phyloP scores from a whole-genome alignment of 352 stramenopile species.

The Aphanomyces astaci region DNA sequence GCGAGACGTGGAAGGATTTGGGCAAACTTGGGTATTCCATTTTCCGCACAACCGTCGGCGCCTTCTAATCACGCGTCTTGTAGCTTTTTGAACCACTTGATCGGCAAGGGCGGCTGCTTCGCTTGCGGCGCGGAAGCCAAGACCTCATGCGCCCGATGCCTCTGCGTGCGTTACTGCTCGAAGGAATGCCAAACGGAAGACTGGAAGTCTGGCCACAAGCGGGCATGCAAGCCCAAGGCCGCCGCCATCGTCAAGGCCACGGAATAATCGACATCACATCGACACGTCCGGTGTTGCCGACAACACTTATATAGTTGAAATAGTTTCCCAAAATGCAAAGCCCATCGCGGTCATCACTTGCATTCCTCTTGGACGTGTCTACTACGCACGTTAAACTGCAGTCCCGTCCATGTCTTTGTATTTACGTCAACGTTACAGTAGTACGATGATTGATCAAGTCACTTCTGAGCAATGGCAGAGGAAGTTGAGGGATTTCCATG shows the following conservation, averaged over 20 bases:
- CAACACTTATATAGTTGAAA: background rate
- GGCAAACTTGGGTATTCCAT: slow-evolving; percentile 73
- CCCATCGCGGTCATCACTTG: too few species aligned
- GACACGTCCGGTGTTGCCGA: background rate
- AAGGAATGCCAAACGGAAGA: slow-evolving; percentile 84
- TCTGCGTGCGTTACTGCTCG: slow-evolving; percentile 78
- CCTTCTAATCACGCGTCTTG: background rate
- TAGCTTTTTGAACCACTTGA: slow-evolving; percentile 10
- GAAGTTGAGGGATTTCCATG: too few species aligned
- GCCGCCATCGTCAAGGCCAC: background rate
- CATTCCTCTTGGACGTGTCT: too few species aligned
- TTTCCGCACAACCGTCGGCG: background rate
- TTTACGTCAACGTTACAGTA: too few species aligned
- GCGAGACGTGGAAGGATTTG: slow-evolving; percentile 86
- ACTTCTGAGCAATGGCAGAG: too few species aligned
- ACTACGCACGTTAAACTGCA: too few species aligned
- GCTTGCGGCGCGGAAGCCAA: slow-evolving; percentile 51
- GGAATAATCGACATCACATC: background rate
- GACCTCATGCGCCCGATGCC: slow-evolving; percentile 82
- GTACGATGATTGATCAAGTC: too few species aligned
- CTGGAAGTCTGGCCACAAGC: slow-evolving; percentile 83
- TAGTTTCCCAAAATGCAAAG: background rate
- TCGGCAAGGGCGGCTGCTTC: slow-evolving; percentile 16
- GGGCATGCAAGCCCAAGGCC: slow-evolving; percentile 61
- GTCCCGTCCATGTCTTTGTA: too few species aligned